Evolutionary conservation across 163 green algal species (phyloP).

Genomic region (Scenedesmus sp.): DNA sequence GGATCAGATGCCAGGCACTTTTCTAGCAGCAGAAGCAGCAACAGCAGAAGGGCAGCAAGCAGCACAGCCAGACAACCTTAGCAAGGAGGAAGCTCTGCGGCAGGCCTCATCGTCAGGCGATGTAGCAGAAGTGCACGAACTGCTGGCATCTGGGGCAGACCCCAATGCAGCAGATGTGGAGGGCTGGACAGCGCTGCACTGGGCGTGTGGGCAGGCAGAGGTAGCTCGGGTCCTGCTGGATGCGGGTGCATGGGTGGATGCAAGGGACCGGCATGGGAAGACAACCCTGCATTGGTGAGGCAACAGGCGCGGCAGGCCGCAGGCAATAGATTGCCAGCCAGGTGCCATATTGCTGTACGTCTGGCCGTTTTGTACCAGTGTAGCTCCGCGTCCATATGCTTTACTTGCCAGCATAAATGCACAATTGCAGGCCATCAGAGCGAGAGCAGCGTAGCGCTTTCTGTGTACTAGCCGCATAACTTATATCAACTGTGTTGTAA

Average conservation of each 20-base stretch:
- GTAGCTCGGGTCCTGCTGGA: background rate
- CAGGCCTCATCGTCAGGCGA: constrained; percentile 16
- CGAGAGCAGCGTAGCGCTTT: too few relatives aligned
- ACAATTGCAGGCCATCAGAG: too few relatives aligned
- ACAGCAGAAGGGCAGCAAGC: background rate
- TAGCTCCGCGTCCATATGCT: background rate
- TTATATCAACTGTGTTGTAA: too few relatives aligned
- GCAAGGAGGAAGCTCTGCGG: background rate
- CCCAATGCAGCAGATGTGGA: constrained; percentile 20
- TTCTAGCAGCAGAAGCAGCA: background rate
- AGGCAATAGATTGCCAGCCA: background rate
- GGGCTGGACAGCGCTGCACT: constrained; percentile 35
- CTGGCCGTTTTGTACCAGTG: background rate
- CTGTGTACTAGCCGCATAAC: too few relatives aligned
- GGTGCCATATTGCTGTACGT: too few relatives aligned
- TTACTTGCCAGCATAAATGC: background rate
- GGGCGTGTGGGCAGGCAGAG: background rate
- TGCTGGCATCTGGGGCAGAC: background rate
- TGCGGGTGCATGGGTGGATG: constrained; percentile 7
- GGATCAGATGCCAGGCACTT: background rate
- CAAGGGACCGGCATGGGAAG: constrained; percentile 9
- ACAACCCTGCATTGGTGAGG: constrained; percentile 28
- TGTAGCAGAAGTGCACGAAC: background rate
- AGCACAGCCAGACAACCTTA: background rate
- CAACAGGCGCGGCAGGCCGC: background rate